Base-by-base conservation (phyloP, 345 rosid species). In the Trapa bicornis region DNA sequence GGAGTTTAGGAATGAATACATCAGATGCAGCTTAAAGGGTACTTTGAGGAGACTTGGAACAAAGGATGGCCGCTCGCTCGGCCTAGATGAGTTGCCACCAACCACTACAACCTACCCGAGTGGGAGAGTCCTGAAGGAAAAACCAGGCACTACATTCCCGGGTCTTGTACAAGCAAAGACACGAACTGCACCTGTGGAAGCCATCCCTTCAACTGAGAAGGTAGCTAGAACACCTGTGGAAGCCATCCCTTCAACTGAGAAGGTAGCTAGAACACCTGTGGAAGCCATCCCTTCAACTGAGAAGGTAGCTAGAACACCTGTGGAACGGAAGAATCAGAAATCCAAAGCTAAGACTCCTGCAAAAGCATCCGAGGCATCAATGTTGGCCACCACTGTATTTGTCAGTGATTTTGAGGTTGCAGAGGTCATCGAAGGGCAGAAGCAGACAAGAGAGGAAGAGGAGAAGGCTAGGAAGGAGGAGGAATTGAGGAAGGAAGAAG, bases 31-130 rank as follows among this genome's bases (percentile, higher is more conserved):
- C 69, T 58, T 74, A 6, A 83, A 80, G 68, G 83, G 87, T 70
- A 92, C 92, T 37, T 37, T 79, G 5, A 80, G 85, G 83, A 89
- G 96, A 80, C 67, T 92, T 66, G 83, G 80, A 78, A 92, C 94
- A 36, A 67, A 78, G 56, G 97, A 91, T 72, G 97, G 97, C 54
- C 93, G 97, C 61, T 77, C 93, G 58, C 87, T 86, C 48, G 98
- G 98, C 67, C 91, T 86, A 54, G 82, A 85, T 73, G 98, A 92
- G 78, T 84, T 75, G 64, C 84, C 83, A 32, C 86, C 86, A 61
- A 73, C 72, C 61, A 70, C 85, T 72, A 82, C 83, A 54, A 16
- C 65, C 3, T 65, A 65, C 37, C 33, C 67, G 32, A 67, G 42
- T 74, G 74, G 67, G 60, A 69, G 83, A 77, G 72, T 65, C 15